A percentile compares a stretch with the other conserved stretches of the same genome.
Conservation (phyloP, 768 basidiomycete species). For the Clitopilus passeckerianus region DNA sequence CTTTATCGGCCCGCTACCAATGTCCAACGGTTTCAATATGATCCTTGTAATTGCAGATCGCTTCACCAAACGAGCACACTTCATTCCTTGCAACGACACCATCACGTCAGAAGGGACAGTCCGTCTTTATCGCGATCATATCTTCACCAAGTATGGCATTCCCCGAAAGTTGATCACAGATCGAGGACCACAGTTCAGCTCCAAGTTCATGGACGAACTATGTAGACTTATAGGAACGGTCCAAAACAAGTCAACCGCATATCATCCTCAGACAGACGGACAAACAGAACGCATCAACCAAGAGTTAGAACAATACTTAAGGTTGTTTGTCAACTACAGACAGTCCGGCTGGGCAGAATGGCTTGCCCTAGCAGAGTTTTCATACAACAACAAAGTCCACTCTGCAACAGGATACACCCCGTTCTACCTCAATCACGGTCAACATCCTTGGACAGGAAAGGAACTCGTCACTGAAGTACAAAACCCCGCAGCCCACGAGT, state of each 20-base stretch:
- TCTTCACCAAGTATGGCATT: constrained; percentile 12
- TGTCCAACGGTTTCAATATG: constrained; percentile 1
- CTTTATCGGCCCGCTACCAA: constrained; percentile 1
- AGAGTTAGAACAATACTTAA: constrained; percentile 19
- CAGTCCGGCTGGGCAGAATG: constrained; percentile 23
- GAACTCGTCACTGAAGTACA: constrained; percentile 8
- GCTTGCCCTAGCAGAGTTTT: constrained; percentile 22
- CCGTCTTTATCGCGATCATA: not conserved
- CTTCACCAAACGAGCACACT: not conserved
- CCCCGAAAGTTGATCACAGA: constrained; percentile 12
- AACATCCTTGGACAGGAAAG: constrained; percentile 12
- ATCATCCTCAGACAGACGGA: constrained; percentile 23
- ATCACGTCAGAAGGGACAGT: not conserved
- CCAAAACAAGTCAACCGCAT: constrained; percentile 23
- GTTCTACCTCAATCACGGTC: constrained; percentile 21
- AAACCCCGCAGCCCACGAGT: constrained; percentile 10
- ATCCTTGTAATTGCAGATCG: constrained; percentile 5
- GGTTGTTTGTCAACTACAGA: constrained; percentile 15
- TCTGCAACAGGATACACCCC: constrained; percentile 18
- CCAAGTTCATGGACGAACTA: constrained; percentile 14
- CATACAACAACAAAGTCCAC: constrained; percentile 20
- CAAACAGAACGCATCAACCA: constrained; percentile 20
- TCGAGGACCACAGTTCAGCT: constrained; percentile 17
- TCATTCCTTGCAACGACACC: constrained; percentile 2
- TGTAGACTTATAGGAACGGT: constrained; percentile 11